Evolutionary conservation across 306 rosid species (phyloP).

Genomic region (Pyrus betulifolia): DNA sequence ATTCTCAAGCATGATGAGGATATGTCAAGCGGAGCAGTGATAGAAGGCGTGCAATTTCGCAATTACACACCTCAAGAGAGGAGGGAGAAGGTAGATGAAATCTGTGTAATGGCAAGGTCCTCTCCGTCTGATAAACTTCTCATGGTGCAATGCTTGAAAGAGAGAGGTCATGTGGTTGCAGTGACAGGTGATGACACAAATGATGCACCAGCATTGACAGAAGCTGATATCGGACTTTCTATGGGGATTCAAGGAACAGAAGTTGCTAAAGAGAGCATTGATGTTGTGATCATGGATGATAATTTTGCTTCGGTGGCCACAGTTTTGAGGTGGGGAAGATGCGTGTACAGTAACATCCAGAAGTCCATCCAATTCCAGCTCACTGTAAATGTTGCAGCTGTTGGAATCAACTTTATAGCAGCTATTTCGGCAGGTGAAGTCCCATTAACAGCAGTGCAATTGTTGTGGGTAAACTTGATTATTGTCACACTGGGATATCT

Average conservation of each 20-base stretch:
- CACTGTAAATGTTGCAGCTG: neutral
- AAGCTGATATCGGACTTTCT: constrained; percentile 87
- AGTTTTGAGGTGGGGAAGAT: constrained; percentile 85
- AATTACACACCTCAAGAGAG: neutral
- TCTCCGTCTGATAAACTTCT: neutral
- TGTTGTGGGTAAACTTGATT: neutral
- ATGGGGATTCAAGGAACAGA: constrained; percentile 90
- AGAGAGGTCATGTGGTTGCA: neutral
- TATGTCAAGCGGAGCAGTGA: neutral
- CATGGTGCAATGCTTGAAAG: neutral
- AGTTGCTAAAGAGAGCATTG: constrained; percentile 94
- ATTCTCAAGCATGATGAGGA: constrained; percentile 17
- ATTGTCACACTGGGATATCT: neutral
- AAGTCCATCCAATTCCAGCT: constrained; percentile 77
- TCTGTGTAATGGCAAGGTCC: neutral
- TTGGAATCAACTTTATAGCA: neutral
- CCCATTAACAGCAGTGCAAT: constrained; percentile 90
- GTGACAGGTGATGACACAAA: neutral
- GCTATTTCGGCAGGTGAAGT: constrained; percentile 46
- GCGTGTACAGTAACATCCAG: constrained; percentile 69
- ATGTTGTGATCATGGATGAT: constrained; percentile 90
- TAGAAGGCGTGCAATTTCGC: neutral
- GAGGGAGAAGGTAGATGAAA: neutral
- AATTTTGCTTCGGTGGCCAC: constrained; percentile 75
- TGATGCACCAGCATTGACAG: neutral